Evolutionary conservation across 106 monocot genomes (phyloP).

Genomic region (Iris macrosiphon): DNA sequence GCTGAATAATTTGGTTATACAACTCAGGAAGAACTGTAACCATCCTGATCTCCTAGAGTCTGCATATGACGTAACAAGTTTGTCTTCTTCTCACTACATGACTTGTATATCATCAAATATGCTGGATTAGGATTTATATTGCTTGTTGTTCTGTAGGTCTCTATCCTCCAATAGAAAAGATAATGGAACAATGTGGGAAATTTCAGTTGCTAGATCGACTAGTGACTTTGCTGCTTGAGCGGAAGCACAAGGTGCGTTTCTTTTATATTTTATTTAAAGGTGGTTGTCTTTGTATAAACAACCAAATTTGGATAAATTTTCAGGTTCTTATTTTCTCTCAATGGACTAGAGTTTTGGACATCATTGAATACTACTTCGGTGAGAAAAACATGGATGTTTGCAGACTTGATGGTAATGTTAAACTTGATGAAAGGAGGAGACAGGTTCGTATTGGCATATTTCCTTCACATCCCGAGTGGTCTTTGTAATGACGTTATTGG

Average conservation of each 20-base stretch:
- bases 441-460: no score
- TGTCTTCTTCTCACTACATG: slow-evolving; percentile 4
- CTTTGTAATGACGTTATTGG: no score
- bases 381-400: slow-evolving; percentile 66
- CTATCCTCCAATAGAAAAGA: slow-evolving; percentile 66
- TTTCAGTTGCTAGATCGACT: slow-evolving; percentile 74
- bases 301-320: slow-evolving; percentile 7
- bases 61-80: slow-evolving; percentile 50
- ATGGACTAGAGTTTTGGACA: slow-evolving; percentile 82
- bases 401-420: slow-evolving; percentile 80
- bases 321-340: slow-evolving; percentile 96
- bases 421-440: slow-evolving; percentile 65
- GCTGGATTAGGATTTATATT: no score
- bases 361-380: slow-evolving; percentile 69
- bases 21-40: slow-evolving; percentile 88
- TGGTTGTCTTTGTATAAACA: no score
- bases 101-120: no score
- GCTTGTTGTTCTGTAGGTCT: slow-evolving; percentile 21
- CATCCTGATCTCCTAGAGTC: slow-evolving; percentile 92
- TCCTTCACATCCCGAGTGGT: no score
- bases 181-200: slow-evolving; percentile 89
- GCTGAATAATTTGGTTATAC: slow-evolving; percentile 74
- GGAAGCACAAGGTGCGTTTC: slow-evolving; percentile 73
- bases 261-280: slow-evolving; percentile 2
- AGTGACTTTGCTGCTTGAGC: slow-evolving; percentile 48